A percentile compares a stretch with the other conserved stretches of the same genome.
Conservation (phyloP, 305 asterid genomes). For the Fraxinus baroniana region DNA sequence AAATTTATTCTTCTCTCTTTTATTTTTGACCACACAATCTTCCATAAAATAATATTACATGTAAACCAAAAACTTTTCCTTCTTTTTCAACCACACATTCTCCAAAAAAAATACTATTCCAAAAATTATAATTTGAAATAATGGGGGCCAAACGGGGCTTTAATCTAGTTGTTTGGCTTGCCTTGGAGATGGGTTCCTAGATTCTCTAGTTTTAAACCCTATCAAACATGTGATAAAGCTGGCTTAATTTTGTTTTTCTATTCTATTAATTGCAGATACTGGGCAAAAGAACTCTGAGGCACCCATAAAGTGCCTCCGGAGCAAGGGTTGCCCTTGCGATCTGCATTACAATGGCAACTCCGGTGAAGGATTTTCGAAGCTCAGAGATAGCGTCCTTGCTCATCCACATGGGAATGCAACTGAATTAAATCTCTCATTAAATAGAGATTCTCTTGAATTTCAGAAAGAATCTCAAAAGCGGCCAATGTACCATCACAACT, state of each 20-base stretch:
- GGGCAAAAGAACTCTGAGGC: constrained; percentile 54
- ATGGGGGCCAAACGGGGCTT: no score
- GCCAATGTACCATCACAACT: constrained; percentile 41
- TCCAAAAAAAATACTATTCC: no score
- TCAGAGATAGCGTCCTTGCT: constrained; percentile 42
- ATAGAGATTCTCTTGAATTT: constrained; percentile 43
- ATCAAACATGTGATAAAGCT: background rate
- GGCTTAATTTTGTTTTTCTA: background rate
- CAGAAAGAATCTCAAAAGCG: constrained; percentile 39
- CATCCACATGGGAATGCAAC: constrained; percentile 35
- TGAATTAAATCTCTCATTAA: constrained; percentile 33
- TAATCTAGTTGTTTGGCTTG: background rate
- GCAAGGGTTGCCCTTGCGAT: constrained; percentile 44
- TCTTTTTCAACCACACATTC: no score
- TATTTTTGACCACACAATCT: no score
- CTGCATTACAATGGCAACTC: constrained; percentile 41
- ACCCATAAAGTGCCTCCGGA: constrained; percentile 54
- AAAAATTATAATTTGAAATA: no score
- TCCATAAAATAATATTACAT: no score
- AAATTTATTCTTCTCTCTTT: no score
- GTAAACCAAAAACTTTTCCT: no score
- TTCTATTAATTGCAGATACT: constrained; percentile 40
- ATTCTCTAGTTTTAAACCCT: background rate
- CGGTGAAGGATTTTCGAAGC: constrained; percentile 45
- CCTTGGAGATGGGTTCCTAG: background rate